Base-by-base conservation (phyloP, 352 stramenopile genomes). In the Pythium inflatum region DNA sequence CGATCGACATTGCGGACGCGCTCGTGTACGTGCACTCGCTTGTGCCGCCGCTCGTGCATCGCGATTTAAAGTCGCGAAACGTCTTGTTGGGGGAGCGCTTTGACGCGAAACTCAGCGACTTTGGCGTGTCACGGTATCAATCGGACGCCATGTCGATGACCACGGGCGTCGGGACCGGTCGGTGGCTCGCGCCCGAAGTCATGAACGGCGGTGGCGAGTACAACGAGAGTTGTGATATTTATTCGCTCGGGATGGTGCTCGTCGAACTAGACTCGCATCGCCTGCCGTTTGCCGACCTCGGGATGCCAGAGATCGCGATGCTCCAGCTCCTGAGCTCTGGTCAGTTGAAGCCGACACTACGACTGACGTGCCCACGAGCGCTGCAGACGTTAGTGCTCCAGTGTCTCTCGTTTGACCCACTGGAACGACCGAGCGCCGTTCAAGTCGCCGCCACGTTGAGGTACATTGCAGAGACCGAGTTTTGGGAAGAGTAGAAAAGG, bases 1-100 rank as follows among this genome's bases (percentile, higher is more conserved):
- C 89, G 13, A 88, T 95, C 64, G 85, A 92, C 60, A 63, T 95
- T 6, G 85, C 87, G 0, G 77, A 93, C 40, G 89, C 85, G 0
- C 76, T 97, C 51, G 83, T 90, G 18, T 97, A 97, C 55, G 61
- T 97, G 33, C 90, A 97, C 63, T 81, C 78, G 43, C 58, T 87
- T 45, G 76, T 58, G 12, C 79, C 79, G 9, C 67, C 68, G 12
- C 45, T 85, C 8, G 70, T 89, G 25, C 79, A 89, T 43, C 68
- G 78, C 20, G 61, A 79, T 58, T 62, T 89, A 30, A 82, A 72
- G 13, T 81, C 76, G 6, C 73, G 75, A 40, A 85, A 80, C 45
- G 71, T 87, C 16, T 68, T 88, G 48, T 61, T 87, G 55, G 74
- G 31, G 20, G 70, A 45, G 2, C 22, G 67, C 3, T 53, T 70